Evolutionary conservation across 345 rosid genomes (phyloP), one percentile per base, ranked within the genome.

Genomic region (Arabidopsis suecica): DNA sequence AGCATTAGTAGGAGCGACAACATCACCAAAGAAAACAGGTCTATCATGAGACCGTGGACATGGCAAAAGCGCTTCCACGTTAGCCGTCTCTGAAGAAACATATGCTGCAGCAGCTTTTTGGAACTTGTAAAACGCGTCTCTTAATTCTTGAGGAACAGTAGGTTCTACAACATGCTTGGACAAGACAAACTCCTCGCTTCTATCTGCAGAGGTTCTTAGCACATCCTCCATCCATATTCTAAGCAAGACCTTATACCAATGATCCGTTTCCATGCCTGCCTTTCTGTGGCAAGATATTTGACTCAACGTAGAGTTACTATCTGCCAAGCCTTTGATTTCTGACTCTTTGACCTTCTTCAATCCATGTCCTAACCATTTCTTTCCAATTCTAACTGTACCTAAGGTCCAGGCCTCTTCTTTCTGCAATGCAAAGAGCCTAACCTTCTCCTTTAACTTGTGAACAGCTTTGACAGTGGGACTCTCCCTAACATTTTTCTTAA

Each of bases 321-420:
- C 93, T 5, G 88, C 91, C 83, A 91, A 83, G 72, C 84, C 84
- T 81, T 82, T 86, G 73, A 93, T 93, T 82, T 91, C 98, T 18
- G 97, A 93, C 81, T 93, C 96, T 81, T 91, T 93, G 32, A 93
- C 97, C 84, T 85, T 89, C 83, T 83, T 89, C 75, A 91, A 59
- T 78, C 98, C 98, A 82, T 89, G 93, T 78, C 86, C 96, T 69
- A 93, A 68, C 93, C 97, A 91, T 82, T 91, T 93, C 80, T 82
- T 91, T 28, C 98, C 97, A 68, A 93, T 88, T 80, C 89, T 82
- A 64, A 86, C 74, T 5, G 87, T 84, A 68, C 94, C 98, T 69
- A 76, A 79, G 77, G 79, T 80, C 97, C 98, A 93, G 6, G 93
- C 96, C 72, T 83, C 90, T 76, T 88, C 87, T 85, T 88, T 93